phyloP scores from a whole-genome alignment of 768 basidiomycete species.

The Phlegmacium glaucopus region DNA sequence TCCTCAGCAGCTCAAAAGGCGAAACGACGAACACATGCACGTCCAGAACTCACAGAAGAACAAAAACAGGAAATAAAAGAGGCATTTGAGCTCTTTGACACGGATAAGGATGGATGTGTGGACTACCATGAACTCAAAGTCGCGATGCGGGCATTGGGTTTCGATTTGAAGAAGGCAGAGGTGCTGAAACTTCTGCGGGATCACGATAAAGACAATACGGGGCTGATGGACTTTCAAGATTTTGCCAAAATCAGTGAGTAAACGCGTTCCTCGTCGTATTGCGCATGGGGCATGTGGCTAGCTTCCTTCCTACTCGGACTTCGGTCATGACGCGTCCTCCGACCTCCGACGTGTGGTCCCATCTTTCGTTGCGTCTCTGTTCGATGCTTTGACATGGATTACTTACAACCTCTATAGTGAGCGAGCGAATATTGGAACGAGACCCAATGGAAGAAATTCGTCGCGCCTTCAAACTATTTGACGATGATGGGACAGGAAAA shows the following conservation, averaged over 20 bases:
- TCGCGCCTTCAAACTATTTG: slow-evolving; percentile 94
- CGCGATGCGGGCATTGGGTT: slow-evolving; percentile 96
- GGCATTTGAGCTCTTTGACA: slow-evolving; percentile 98
- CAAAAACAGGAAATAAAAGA: slow-evolving; percentile 97
- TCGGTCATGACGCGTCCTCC: slow-evolving; percentile 1
- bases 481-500: slow-evolving; percentile 93
- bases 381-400: slow-evolving; percentile 2
- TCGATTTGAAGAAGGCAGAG: slow-evolving; percentile 98
- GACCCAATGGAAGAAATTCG: slow-evolving; percentile 97
- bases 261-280: slow-evolving; percentile 7
- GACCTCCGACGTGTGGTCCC: slow-evolving; percentile 5
- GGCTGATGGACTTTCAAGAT: slow-evolving; percentile 88
- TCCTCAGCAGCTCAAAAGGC: slow-evolving; percentile 73
- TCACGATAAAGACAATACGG: slow-evolving; percentile 79
- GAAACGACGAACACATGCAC: slow-evolving; percentile 64
- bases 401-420: slow-evolving; percentile 55
- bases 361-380: neutral
- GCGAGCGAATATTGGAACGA: slow-evolving; percentile 85
- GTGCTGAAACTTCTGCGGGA: slow-evolving; percentile 93
- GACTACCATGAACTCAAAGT: slow-evolving; percentile 99
- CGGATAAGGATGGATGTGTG: slow-evolving; percentile 93
- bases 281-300: neutral
- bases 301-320: neutral
- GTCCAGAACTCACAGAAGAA: slow-evolving; percentile 84
- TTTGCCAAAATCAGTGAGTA: slow-evolving; percentile 90